phyloP scores from a whole-genome alignment of 345 rosid species.

The Luvunga scandens region DNA sequence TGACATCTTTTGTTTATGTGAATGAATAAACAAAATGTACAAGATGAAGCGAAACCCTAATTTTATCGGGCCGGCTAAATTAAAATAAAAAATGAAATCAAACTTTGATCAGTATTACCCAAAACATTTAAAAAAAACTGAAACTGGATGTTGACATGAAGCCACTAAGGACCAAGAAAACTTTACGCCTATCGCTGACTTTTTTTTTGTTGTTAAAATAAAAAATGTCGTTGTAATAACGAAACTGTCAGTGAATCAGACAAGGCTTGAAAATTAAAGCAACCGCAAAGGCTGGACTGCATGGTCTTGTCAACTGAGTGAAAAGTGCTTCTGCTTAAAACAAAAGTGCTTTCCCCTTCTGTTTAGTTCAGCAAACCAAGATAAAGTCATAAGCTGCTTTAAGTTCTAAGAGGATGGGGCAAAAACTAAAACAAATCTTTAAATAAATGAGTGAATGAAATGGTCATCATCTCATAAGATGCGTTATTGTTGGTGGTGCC shows the following conservation, averaged over 20 bases:
- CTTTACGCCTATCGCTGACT: neutral
- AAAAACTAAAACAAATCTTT: no score
- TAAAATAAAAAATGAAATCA: neutral
- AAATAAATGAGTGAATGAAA: no score
- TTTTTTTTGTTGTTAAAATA: neutral
- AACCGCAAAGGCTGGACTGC: neutral
- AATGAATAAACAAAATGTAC: neutral
- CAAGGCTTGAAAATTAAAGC: neutral
- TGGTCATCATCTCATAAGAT: no score
- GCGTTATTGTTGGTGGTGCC: no score
- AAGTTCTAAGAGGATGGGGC: no score
- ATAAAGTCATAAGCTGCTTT: no score
- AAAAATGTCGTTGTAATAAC: neutral
- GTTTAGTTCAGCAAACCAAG: no score
- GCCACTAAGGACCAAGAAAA: no score
- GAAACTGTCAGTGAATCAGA: slow-evolving; percentile 7
- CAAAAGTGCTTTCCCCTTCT: neutral
- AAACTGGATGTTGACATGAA: neutral
- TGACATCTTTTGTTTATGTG: neutral
- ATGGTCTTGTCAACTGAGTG: neutral
- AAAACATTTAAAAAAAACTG: no score
- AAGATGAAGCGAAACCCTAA: neutral
- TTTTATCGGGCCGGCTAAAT: neutral
- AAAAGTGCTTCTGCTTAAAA: neutral
- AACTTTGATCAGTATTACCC: neutral